Evolutionary conservation across 805 yeast species (phyloP), one percentile per base, ranked within the genome.

Genomic region (Scheffersomyces ergatensis): DNA sequence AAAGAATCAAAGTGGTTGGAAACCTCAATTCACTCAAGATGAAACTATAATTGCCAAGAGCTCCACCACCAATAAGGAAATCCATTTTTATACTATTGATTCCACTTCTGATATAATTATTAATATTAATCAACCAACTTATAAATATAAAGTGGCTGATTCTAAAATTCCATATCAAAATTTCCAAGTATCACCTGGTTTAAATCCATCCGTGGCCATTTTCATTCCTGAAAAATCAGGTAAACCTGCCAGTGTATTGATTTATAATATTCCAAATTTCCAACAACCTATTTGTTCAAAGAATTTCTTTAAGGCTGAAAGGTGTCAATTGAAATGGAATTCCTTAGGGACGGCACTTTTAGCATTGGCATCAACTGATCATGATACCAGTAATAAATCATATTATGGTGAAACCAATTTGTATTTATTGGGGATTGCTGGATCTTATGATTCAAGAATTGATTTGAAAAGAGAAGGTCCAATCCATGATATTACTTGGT

Each of bases 391-490:
- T 25, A 95, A 95, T 62, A 83, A 92, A 72, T 85, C 95, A 2
- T 93, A 93, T 69, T 93, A 93, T 60, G 99, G 99, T 51, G 98
- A 93, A 70, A 88, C 96, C 39, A 89, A 92, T 45, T 72, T 93
- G 51, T 93, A 92, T 60, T 65, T 93, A 45, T 75, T 95, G 50
- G 96, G 96, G 45, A 86, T 93, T 50, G 89, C 95, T 26, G 96
- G 97, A 12, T 80, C 90, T 30, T 90, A 88, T 55, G 96, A 92
- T 57, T 85, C 89, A 40, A 77, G 96, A 57, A 90, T 93, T 54
- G 77, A 82, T 43, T 78, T 93, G 54, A 89, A 87, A 47, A 83
- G 87, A 54, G 96, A 89, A 57, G 98, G 98, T 24, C 98, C 99
- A 34, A 89, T 93, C 52, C 97, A 93, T 67, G 99, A 93, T 63